Conservation (phyloP, 2,329 filamentous ascomycete species). For the Karstenula rhodostoma region DNA sequence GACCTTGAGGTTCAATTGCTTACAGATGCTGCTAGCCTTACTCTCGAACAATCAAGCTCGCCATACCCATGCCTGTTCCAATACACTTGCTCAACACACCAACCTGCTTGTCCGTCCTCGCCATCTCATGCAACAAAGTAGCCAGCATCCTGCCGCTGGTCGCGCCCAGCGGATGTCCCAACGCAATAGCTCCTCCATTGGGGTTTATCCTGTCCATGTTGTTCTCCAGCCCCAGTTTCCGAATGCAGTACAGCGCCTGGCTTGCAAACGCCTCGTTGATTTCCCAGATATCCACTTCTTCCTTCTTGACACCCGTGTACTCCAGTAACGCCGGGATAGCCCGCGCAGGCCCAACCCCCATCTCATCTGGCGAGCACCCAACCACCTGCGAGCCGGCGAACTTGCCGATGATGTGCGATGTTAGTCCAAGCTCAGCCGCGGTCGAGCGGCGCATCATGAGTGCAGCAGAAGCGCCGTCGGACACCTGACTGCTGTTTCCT, state of each 20-base stretch:
- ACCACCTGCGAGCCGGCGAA: constrained; percentile 80
- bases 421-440: constrained; percentile 75
- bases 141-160: constrained; percentile 84
- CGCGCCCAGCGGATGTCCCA: constrained; percentile 89
- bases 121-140: constrained; percentile 75
- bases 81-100: constrained; percentile 91
- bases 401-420: constrained; percentile 76
- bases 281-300: constrained; percentile 86
- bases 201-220: constrained; percentile 82
- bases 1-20: not conserved
- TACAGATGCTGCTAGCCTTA: constrained; percentile 27
- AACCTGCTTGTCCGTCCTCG: constrained; percentile 72
- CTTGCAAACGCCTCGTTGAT: constrained; percentile 83
- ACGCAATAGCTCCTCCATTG: constrained; percentile 91
- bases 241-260: constrained; percentile 73
- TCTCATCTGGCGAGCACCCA: constrained; percentile 87
- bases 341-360: constrained; percentile 88
- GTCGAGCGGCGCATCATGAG: constrained; percentile 86
- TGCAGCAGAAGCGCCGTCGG: constrained; percentile 84
- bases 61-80: constrained; percentile 63
- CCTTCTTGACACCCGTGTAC: constrained; percentile 69
- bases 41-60: constrained; percentile 60
- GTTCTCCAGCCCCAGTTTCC: constrained; percentile 72
- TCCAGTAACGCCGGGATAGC: constrained; percentile 84
- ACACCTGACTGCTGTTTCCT: constrained; percentile 85